These are phyloP conservation scores for Cymbopogon citratus DNA, from an alignment of 176 grass and related monocot genomes.

Conservation along the genomic window DNA sequence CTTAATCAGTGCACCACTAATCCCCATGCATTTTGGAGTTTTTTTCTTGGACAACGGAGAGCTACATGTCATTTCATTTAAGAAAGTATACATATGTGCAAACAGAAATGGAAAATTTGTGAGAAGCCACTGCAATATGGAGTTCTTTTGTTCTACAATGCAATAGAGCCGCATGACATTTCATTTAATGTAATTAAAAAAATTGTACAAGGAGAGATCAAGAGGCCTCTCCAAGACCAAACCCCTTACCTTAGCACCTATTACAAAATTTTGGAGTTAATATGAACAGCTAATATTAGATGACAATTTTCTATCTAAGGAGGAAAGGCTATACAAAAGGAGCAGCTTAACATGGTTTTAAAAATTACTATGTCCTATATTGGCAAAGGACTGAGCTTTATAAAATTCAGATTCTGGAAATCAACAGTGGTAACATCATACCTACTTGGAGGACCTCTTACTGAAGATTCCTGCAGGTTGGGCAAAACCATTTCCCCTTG, in stretches of 20 bases:
- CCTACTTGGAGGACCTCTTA: constrained; percentile 27
- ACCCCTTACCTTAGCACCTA: not conserved
- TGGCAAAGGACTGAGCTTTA: not conserved
- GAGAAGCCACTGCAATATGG: not conserved
- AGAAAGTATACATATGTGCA: not conserved
- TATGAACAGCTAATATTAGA: not conserved
- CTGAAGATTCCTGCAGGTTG: constrained; percentile 81
- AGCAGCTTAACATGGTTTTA: not conserved
- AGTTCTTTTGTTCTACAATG: not conserved
- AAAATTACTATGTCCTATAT: not conserved
- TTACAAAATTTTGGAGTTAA: not conserved
- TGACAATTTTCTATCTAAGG: not conserved
- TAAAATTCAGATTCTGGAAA: constrained; percentile 10
- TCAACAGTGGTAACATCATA: constrained; percentile 9
- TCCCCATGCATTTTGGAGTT: not conserved
- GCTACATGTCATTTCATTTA: not conserved
- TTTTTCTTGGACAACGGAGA: not conserved
- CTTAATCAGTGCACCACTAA: not conserved
- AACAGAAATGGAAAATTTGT: not conserved
- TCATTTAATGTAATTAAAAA: not conserved
- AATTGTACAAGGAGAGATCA: not conserved
- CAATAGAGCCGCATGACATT: not conserved
- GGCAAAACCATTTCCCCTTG: constrained; percentile 99
- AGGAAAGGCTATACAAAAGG: not conserved
- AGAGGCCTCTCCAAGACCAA: not conserved